Conservation (phyloP, 202 grass and related monocot species). For the Brachypodium distachyon region DNA sequence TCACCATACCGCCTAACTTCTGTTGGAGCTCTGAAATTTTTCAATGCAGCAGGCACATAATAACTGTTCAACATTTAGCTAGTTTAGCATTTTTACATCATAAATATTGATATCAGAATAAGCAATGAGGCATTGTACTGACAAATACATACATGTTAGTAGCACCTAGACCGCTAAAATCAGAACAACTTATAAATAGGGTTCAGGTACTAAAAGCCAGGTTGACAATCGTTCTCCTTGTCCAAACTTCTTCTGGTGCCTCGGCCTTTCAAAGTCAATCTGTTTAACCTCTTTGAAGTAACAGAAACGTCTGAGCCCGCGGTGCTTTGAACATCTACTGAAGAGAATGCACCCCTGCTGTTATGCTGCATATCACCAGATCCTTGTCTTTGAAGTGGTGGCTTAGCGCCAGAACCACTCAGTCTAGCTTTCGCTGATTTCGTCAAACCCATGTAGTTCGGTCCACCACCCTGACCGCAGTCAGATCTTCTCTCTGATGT, state of each 20-base stretch:
- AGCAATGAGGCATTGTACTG: conserved; percentile 36
- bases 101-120: conserved; percentile 8
- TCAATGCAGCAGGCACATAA: not conserved
- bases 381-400: conserved; percentile 28
- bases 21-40: not conserved
- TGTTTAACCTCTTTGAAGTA: conserved; percentile 39
- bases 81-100: conserved; percentile 10
- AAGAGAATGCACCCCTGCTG: conserved; percentile 38
- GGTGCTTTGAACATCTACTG: conserved; percentile 45
- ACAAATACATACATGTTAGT: conserved; percentile 36
- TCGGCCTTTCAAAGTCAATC: conserved; percentile 33
- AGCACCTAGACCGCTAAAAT: conserved; percentile 13
- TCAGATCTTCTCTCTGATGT: conserved; percentile 32
- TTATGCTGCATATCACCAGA: conserved; percentile 11
- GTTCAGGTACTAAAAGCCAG: conserved; percentile 15
- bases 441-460: conserved; percentile 73
- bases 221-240: conserved; percentile 45
- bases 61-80: not conserved
- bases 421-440: conserved; percentile 61
- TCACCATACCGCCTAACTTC: not conserved
- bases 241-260: conserved; percentile 45
- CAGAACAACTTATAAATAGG: not conserved
- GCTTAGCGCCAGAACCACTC: conserved; percentile 16
- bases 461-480: conserved; percentile 22
- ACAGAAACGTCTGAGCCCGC: conserved; percentile 42